Evolutionary conservation across 306 rosid species (phyloP), one percentile per base, ranked within the genome.

Genomic region (Begonia peltatifolia): DNA sequence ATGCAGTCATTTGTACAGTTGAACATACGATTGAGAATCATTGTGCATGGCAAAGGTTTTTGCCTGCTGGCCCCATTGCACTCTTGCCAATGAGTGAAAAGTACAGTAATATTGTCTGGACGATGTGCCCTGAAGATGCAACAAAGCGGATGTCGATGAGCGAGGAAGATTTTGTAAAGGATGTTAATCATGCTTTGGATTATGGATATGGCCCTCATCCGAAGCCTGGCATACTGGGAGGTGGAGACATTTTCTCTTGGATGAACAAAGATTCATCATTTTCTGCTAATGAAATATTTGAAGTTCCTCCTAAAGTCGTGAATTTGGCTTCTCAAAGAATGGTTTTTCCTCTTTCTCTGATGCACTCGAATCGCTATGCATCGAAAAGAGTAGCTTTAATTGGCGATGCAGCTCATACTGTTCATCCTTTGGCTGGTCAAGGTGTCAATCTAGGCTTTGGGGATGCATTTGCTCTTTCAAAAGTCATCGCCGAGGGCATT

Each of bases 361-460:
- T 70, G 71, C 97, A 85, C 64, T 94, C 89, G 30, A 82, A 68
- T 30, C 38, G 73, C 72, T 90, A 85, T 63, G 87, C 82, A 12
- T 78, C 87, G 5, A 83, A 74, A 67, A 72, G 73, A 3, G 80
- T 85, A 23, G 87, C 75, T 67, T 75, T 85, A 36, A 71, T 90
- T n/a, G 95, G 95, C 10, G 95, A 90, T 71, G 94, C 95, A 22
- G 94, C 95, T 13, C 97, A 90, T 71, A 85, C 87, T 9, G 83
- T 90, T 65, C 97, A 85, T 63, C 94, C 97, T 52, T 77, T 90
- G 72, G 97, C 94, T 51, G 97, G 95, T 64, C 97, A 83, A 80
- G 95, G 95, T 50, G 97, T 90, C 57, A 85, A 90, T 78, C 59
- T 85, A 68, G 97, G 97, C 59, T 90, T 85, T 53, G 94, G 87